phyloP scores from a whole-genome alignment of 1,139 yeast genomes.

The Saccharomycopsis hybrid region DNA sequence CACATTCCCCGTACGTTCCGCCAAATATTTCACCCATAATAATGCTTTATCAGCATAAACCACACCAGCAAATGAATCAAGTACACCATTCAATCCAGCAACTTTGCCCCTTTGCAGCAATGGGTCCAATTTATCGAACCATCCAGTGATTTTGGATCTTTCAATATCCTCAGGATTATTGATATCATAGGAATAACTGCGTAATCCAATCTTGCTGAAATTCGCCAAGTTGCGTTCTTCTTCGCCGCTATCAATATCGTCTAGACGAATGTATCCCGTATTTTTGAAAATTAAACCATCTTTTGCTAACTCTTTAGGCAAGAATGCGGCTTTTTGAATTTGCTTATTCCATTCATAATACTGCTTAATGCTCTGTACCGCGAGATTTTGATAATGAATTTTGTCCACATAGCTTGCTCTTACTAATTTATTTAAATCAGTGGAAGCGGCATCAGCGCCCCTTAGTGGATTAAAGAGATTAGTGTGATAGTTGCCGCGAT shows the following conservation, averaged over 20 bases:
- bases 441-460: conserved; percentile 37
- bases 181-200: conserved; percentile 30
- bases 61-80: conserved; percentile 35
- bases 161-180: conserved; percentile 27
- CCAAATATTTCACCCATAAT: conserved; percentile 27
- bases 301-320: conserved; percentile 22
- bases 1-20: conserved; percentile 28
- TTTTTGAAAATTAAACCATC: conserved; percentile 26
- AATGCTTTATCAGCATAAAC: conserved; percentile 34
- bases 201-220: conserved; percentile 28
- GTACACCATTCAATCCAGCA: conserved; percentile 27
- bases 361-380: conserved; percentile 30
- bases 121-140: conserved; percentile 25
- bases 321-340: background rate
- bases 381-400: conserved; percentile 34
- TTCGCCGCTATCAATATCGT: conserved; percentile 25
- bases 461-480: conserved; percentile 28
- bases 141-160: conserved; percentile 29
- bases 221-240: conserved; percentile 27
- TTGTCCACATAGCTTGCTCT: conserved; percentile 36
- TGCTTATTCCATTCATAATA: conserved; percentile 33
- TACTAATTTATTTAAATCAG: conserved; percentile 37
- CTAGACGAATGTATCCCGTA: conserved; percentile 29
- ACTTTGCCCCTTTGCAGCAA: conserved; percentile 23
- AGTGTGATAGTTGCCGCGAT: conserved; percentile 29